phyloP scores from a whole-genome alignment of 2,329 filamentous ascomycete genomes.

The Aureobasidium sp. region DNA sequence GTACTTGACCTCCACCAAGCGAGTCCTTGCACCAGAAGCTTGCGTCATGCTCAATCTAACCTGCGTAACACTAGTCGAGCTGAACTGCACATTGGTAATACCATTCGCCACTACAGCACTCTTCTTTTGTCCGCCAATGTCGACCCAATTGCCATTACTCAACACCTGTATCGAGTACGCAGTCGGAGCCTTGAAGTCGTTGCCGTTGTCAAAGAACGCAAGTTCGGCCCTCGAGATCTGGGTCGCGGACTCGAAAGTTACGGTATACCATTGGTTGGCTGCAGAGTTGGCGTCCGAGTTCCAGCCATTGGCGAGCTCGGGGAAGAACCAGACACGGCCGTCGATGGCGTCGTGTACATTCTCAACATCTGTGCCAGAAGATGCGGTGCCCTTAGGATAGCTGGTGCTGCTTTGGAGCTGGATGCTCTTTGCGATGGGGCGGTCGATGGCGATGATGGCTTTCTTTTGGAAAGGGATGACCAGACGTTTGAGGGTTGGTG shows the following conservation, averaged over 20 bases:
- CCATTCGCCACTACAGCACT: constrained; percentile 30
- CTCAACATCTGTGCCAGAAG: constrained; percentile 22
- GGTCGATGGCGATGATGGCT: constrained; percentile 25
- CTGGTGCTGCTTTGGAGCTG: constrained; percentile 27
- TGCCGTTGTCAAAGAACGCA: constrained; percentile 31
- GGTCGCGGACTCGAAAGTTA: constrained; percentile 31
- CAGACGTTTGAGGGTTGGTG: constrained; percentile 25
- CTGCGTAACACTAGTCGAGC: constrained; percentile 21
- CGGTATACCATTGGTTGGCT: constrained; percentile 31
- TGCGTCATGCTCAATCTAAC: constrained; percentile 31
- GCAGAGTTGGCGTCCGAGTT: constrained; percentile 27
- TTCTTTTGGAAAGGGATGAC: constrained; percentile 21
- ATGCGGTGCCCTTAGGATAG: constrained; percentile 30
- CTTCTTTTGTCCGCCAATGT: constrained; percentile 23
- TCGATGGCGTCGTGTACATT: constrained; percentile 34
- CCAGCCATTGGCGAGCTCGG: constrained; percentile 35
- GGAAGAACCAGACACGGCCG: constrained; percentile 36
- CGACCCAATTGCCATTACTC: constrained; percentile 24
- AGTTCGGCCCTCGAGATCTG: constrained; percentile 30
- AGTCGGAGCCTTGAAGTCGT: constrained; percentile 26
- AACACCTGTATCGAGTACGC: constrained; percentile 28
- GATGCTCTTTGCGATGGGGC: constrained; percentile 32
- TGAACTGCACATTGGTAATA: constrained; percentile 31
- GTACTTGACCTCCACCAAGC: constrained; percentile 35
- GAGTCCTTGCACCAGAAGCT: constrained; percentile 26